Evolutionary conservation across 2,329 filamentous ascomycete species (phyloP).

Genomic region (Proliferodiscus dingleyae): DNA sequence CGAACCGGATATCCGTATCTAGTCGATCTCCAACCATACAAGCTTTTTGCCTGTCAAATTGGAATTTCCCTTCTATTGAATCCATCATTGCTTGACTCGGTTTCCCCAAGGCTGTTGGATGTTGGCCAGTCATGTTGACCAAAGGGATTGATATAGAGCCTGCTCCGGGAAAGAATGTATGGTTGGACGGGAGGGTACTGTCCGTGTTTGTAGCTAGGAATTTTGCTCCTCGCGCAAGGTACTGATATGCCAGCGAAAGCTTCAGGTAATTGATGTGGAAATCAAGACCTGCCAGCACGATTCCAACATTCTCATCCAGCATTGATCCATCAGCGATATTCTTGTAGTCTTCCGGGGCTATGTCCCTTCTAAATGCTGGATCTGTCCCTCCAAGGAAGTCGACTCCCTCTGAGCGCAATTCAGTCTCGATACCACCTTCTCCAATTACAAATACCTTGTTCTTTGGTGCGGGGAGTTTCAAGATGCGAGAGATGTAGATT

Average conservation of each 20-base stretch:
- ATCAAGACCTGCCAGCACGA: slow-evolving; percentile 86
- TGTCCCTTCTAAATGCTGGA: slow-evolving; percentile 68
- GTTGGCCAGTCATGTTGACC: slow-evolving; percentile 62
- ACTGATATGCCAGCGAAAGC: slow-evolving; percentile 77
- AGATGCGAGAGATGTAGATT: slow-evolving; percentile 91
- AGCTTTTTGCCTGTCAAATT: slow-evolving; percentile 74
- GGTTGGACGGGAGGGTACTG: slow-evolving; percentile 77
- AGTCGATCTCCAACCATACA: slow-evolving; percentile 96
- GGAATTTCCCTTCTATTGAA: slow-evolving; percentile 92
- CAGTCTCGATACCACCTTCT: slow-evolving; percentile 85
- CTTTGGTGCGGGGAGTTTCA: slow-evolving; percentile 70
- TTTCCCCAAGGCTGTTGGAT: slow-evolving; percentile 81
- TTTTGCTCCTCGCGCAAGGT: slow-evolving; percentile 72
- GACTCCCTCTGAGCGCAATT: slow-evolving; percentile 75
- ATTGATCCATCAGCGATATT: slow-evolving; percentile 68
- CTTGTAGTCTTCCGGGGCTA: slow-evolving; percentile 74
- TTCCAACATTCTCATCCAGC: slow-evolving; percentile 82
- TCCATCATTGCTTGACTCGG: slow-evolving; percentile 99
- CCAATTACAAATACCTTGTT: slow-evolving; percentile 94
- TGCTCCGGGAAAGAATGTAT: slow-evolving; percentile 85
- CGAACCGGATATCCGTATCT: slow-evolving; percentile 95
- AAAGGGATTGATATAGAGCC: slow-evolving; percentile 77
- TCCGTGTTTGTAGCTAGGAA: slow-evolving; percentile 95
- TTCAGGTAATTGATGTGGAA: slow-evolving; percentile 97
- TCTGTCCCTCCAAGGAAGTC: slow-evolving; percentile 85